Base-by-base conservation (phyloP, 2,329 filamentous ascomycete genomes). In the Fusarium albosuccineum region DNA sequence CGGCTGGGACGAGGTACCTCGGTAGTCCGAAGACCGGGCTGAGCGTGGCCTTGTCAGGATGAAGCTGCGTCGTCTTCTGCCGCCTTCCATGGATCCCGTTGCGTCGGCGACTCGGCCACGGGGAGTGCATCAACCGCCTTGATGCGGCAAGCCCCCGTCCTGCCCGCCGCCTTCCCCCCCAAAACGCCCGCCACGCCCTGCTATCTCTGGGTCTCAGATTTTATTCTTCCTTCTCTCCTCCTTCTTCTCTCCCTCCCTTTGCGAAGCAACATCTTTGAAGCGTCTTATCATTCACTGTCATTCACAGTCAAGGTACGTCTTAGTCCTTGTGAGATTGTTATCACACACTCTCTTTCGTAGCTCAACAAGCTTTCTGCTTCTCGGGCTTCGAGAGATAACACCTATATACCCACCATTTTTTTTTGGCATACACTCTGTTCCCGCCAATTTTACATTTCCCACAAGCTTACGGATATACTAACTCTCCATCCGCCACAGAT, bases 401-500 rank as follows among this genome's bases (percentile, higher is more conserved):
- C 29, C 36, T 17, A 27, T 29, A n/a, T 42, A 17, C 17, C 40
- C 42, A 33, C 26, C n/a, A 29, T 27, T 27, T 14, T 22, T 22
- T 22, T 22, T 22, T 16, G 22, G 22, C 41, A 16, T 48, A 8
- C 40, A 6, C 37, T 34, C 22, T 36, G 42, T 22, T n/a, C 37
- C 9, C 16, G 37, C 22, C 36, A 22, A 27, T n/a, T 42, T 9
- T 14, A 17, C 55, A 30, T 36, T 13, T 13, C 16, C 27, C 4
- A 29, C 11, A 44, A 53, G 48, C 53, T 64, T 36, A n/a, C n/a
- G n/a, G n/a, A n/a, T n/a, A 56, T 34, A 52, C 59, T 67, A 17
- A 67, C 61, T 17, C 44, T 49, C 16, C 8, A 22, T 22, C 22
- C n/a, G 36, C 53, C 29, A 33, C 53, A 77, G 75, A 79, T 79